These are phyloP conservation scores for Saccharomycopsis fermentans DNA, from an alignment of 805 yeast species.

Conservation along the genomic window DNA sequence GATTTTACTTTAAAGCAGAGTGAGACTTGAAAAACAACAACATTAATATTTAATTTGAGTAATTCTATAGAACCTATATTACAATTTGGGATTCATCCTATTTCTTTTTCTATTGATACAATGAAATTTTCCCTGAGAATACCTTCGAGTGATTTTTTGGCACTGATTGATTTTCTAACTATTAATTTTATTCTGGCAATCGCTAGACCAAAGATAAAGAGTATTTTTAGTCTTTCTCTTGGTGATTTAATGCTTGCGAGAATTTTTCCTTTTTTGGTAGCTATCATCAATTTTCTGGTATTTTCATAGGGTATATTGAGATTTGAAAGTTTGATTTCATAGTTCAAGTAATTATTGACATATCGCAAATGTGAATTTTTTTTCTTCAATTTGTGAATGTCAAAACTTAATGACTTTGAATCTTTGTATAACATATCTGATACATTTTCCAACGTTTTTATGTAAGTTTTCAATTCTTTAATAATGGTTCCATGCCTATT, in stretches of 20 bases:
- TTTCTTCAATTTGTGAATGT: neutral
- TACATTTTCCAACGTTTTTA: constrained; percentile 3
- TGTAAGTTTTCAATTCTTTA: neutral
- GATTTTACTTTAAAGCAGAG: constrained; percentile 33
- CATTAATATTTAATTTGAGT: neutral
- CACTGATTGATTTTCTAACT: neutral
- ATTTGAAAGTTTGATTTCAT: constrained; percentile 1
- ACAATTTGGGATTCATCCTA: neutral
- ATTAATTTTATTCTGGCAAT: neutral
- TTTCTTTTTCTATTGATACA: neutral
- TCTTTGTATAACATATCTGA: neutral
- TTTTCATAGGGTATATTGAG: no score
- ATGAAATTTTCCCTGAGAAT: neutral
- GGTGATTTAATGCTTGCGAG: neutral
- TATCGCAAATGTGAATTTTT: constrained; percentile 1
- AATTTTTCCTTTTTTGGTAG: neutral
- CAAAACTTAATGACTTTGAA: neutral
- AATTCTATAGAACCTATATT: neutral
- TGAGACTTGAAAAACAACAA: neutral
- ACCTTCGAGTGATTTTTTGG: neutral
- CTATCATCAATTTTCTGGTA: neutral
- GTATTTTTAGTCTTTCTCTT: neutral
- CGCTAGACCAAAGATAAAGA: neutral
- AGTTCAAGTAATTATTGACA: constrained; percentile 2
- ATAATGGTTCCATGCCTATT: neutral